Conservation (phyloP, 208 protist genomes). For the Leishmania lainsoni region DNA sequence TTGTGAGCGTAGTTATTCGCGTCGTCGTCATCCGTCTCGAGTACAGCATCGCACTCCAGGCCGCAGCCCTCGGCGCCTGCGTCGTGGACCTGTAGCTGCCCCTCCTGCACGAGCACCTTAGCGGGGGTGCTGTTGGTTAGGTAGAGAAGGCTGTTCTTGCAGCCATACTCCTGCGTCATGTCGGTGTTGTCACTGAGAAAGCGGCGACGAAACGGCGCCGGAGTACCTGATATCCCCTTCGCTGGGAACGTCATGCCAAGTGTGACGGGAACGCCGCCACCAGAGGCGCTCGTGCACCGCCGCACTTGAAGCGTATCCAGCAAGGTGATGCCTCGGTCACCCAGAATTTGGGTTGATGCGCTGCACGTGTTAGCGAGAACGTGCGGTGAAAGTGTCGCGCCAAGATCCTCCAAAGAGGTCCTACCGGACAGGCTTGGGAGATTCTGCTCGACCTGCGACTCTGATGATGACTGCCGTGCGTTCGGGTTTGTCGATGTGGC, state of each 20-base stretch:
- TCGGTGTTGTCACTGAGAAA: slow-evolving; percentile 7
- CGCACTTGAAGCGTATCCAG: slow-evolving; percentile 10
- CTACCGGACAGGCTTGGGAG: neutral
- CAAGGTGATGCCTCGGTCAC: neutral
- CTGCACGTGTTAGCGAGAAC: slow-evolving; percentile 18
- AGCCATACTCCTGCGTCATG: neutral
- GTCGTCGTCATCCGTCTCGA: neutral
- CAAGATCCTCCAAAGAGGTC: neutral
- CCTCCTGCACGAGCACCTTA: neutral
- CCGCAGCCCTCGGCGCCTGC: neutral
- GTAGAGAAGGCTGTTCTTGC: slow-evolving; percentile 14
- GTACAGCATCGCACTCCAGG: neutral
- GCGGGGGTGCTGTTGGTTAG: neutral
- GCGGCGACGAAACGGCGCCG: slow-evolving; percentile 19
- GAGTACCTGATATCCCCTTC: neutral
- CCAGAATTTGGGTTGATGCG: neutral
- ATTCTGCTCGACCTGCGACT: neutral
- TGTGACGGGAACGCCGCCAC: neutral
- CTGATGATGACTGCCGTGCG: neutral
- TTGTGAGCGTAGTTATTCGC: neutral
- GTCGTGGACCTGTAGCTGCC: neutral
- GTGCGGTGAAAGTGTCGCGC: slow-evolving; percentile 15
- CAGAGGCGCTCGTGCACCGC: slow-evolving; percentile 27
- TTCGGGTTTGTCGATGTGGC: neutral
- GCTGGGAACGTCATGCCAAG: neutral